Conservation (phyloP, 441 rosid species). For the Populus hybrid region DNA sequence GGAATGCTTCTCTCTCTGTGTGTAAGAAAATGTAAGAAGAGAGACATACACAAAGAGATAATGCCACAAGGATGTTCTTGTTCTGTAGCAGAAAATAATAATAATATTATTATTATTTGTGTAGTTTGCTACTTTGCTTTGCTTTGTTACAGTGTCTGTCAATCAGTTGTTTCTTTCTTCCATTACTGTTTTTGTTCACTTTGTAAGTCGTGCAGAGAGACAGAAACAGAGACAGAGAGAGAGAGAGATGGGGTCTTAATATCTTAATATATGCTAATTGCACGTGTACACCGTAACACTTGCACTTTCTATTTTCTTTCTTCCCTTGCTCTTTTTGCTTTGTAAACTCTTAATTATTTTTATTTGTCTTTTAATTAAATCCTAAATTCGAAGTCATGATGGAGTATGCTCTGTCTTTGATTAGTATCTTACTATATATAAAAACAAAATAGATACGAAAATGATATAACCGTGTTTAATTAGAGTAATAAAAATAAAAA, state of each 20-base stretch:
- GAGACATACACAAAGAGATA: background rate
- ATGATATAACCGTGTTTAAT: too few relatives aligned
- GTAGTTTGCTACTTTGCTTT: background rate
- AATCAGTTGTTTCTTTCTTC: slow-evolving; percentile 7
- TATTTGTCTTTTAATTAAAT: background rate
- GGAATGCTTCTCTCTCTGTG: background rate
- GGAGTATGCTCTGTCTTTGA: too few relatives aligned
- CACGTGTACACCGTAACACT: slow-evolving; percentile 38
- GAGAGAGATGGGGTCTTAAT: background rate
- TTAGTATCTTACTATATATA: too few relatives aligned
- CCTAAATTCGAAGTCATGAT: too few relatives aligned
- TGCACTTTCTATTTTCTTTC: slow-evolving; percentile 9
- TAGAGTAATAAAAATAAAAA: too few relatives aligned
- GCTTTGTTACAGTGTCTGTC: background rate
- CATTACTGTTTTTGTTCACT: slow-evolving; percentile 13
- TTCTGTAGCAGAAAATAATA: background rate
- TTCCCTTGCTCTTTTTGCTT: background rate
- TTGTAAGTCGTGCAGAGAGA: slow-evolving; percentile 23
- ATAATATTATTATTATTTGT: background rate
- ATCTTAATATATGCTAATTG: slow-evolving; percentile 12
- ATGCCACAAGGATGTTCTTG: background rate
- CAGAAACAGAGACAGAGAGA: background rate
- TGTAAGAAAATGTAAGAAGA: background rate
- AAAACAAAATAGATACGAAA: too few relatives aligned
- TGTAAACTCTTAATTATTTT: background rate